Evolutionary conservation across 2,329 filamentous ascomycete species (phyloP).

Genomic region (Tolypocladium nubicola): DNA sequence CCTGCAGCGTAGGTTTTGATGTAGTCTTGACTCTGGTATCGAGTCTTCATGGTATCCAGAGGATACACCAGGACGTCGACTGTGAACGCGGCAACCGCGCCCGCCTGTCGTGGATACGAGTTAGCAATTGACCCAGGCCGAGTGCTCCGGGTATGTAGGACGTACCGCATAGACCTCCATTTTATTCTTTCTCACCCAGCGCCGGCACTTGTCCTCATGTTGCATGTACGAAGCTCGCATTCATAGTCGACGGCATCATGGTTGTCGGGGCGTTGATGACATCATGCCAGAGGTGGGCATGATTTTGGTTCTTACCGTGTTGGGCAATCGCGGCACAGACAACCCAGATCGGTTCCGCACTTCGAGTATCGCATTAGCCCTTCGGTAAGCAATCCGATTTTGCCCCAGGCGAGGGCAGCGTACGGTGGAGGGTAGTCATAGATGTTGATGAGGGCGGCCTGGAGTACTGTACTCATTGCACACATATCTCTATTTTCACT

Average conservation of each 20-base stretch:
- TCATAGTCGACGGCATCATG: too few species aligned
- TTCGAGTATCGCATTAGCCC: too few species aligned
- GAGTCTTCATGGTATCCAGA: conserved; percentile 81
- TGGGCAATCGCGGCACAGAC: background rate
- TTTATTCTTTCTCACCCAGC: background rate
- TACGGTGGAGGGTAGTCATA: too few species aligned
- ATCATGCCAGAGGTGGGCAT: background rate
- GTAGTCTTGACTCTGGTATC: conserved; percentile 72
- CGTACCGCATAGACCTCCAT: conserved; percentile 23
- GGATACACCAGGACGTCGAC: conserved; percentile 82
- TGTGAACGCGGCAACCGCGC: conserved; percentile 74
- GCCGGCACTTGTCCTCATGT: background rate
- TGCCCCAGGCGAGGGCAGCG: too few species aligned
- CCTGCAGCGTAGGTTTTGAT: conserved; percentile 50
- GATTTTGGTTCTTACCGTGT: background rate
- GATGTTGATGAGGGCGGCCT: too few species aligned
- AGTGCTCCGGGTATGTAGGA: background rate
- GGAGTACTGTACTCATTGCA: too few species aligned
- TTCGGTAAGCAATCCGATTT: too few species aligned
- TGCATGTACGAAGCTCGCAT: background rate
- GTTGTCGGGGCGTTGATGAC: background rate
- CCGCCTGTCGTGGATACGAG: conserved; percentile 50
- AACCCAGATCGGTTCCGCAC: too few species aligned
- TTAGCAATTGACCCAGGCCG: background rate
- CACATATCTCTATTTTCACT: too few species aligned